Evolutionary conservation across 805 yeast genomes (phyloP).

Genomic region (Pichia nanzhaoensis): DNA sequence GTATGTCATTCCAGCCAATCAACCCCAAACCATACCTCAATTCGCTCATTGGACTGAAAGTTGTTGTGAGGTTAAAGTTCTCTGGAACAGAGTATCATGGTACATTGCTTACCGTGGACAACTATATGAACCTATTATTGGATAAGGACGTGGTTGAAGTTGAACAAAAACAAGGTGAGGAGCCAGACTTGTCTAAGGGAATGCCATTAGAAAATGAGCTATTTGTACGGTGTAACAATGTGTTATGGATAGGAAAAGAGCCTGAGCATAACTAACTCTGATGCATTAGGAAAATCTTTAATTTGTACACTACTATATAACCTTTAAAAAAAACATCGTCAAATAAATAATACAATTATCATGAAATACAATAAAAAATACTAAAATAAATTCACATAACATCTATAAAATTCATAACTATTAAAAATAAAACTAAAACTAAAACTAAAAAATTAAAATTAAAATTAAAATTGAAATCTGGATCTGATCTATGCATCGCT

Average conservation of each 20-base stretch:
- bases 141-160: slow-evolving; percentile 45
- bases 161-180: slow-evolving; percentile 38
- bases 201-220: slow-evolving; percentile 43
- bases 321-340: too few species aligned
- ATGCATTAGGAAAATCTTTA: too few species aligned
- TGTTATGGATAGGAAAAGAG: slow-evolving; percentile 60
- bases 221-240: slow-evolving; percentile 87
- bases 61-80: slow-evolving; percentile 82
- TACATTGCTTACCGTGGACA: slow-evolving; percentile 68
- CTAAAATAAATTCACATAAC: not conserved
- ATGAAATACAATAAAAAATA: not conserved
- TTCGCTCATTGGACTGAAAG: slow-evolving; percentile 62
- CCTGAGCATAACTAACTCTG: too few species aligned
- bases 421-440: too few species aligned
- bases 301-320: too few species aligned
- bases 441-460: too few species aligned
- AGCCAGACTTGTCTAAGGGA: slow-evolving; percentile 36
- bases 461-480: too few species aligned
- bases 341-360: too few species aligned
- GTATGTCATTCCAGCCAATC: slow-evolving; percentile 50
- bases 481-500: too few species aligned
- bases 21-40: slow-evolving; percentile 90
- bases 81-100: slow-evolving; percentile 87
- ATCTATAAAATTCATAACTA: too few species aligned
- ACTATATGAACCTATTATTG: slow-evolving; percentile 84